phyloP scores from a whole-genome alignment of 331 rosid species.

The Pyracantha coccinea region DNA sequence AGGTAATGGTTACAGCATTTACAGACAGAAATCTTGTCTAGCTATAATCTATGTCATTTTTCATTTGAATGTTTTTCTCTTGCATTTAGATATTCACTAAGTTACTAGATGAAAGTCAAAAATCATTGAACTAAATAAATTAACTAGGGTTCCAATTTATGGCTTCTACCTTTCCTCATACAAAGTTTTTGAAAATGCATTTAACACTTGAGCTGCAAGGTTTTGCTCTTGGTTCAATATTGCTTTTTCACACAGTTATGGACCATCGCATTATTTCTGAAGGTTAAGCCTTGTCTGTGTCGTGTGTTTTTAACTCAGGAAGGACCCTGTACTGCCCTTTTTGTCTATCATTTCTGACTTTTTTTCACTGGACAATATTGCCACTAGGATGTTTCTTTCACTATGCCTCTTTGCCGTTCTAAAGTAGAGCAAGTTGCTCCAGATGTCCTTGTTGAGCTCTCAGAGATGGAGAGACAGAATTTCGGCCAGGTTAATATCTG shows the following conservation, averaged over 20 bases:
- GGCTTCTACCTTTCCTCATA: background rate
- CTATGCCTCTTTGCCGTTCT: constrained; percentile 90
- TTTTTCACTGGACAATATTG: constrained; percentile 15
- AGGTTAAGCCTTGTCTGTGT: background rate
- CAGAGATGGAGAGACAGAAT: constrained; percentile 87
- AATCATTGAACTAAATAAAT: background rate
- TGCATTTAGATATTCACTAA: background rate
- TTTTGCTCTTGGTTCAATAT: background rate
- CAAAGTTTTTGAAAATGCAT: background rate
- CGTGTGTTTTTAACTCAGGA: background rate
- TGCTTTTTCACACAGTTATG: background rate
- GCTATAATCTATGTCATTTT: background rate
- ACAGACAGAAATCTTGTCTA: background rate
- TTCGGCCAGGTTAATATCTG: constrained; percentile 73
- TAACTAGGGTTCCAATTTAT: background rate
- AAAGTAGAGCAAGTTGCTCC: constrained; percentile 75
- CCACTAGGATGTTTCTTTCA: constrained; percentile 68
- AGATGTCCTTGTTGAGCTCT: constrained; percentile 84
- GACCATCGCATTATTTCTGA: background rate
- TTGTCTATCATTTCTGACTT: background rate
- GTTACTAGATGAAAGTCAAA: background rate
- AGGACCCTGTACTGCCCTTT: background rate
- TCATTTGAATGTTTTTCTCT: background rate
- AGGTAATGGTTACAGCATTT: background rate
- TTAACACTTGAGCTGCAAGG: background rate